Percentiles rank a stretch among this genome's conserved stretches.
Evolutionary conservation across 768 basidiomycete species (phyloP).

Genomic region (Scleroderma bovista): DNA sequence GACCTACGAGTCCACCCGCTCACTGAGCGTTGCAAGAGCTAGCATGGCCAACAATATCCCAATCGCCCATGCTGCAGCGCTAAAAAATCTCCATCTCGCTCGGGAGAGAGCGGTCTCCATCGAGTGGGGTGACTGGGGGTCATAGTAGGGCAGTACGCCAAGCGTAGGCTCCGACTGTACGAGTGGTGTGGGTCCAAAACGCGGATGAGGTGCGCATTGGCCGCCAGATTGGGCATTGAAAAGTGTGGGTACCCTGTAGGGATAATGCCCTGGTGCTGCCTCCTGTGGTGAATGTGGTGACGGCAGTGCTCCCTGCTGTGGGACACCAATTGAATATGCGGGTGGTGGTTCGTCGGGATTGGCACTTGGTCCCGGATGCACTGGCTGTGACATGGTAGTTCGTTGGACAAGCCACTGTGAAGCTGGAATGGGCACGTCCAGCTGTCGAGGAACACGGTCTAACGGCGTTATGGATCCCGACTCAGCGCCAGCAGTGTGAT

Average conservation of each 20-base stretch:
- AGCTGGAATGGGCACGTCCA: too few species aligned
- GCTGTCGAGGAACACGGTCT: not conserved
- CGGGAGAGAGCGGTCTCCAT: constrained; percentile 32
- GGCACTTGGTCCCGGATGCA: constrained; percentile 1
- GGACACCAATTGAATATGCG: not conserved
- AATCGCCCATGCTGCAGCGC: constrained; percentile 35
- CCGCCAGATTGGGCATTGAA: constrained; percentile 12
- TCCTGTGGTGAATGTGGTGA: constrained; percentile 13
- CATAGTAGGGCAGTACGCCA: constrained; percentile 36
- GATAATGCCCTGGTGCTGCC: constrained; percentile 11
- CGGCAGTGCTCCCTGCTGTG: constrained; percentile 10
- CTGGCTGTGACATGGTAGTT: not conserved
- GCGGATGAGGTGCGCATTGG: constrained; percentile 13
- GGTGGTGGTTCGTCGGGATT: constrained; percentile 26
- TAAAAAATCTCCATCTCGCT: constrained; percentile 41
- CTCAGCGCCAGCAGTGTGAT: too few species aligned
- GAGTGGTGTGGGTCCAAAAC: constrained; percentile 39
- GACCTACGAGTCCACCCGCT: too few species aligned
- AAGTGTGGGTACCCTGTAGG: constrained; percentile 9
- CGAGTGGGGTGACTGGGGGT: constrained; percentile 37
- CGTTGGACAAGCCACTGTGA: not conserved
- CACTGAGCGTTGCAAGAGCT: constrained; percentile 12
- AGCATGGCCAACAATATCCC: constrained; percentile 28
- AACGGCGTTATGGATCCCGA: too few species aligned
- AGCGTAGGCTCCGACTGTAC: constrained; percentile 30